Evolutionary conservation across 768 basidiomycete genomes (phyloP).

Genomic region (Rhodotorula kratochvilovae): DNA sequence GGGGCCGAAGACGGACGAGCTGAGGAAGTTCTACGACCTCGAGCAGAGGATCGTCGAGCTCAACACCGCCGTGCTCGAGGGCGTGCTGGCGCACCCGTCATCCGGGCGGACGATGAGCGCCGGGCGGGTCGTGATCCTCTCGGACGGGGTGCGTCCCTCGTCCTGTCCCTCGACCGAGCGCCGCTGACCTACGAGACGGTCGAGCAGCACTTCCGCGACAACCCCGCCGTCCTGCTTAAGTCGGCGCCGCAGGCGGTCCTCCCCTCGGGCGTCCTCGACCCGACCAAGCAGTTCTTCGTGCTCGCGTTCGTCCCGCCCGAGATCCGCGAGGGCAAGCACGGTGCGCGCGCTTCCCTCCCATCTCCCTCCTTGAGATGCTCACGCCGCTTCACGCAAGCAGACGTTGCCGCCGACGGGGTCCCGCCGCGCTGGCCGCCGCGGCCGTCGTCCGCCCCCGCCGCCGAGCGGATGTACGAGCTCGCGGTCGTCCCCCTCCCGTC

Average conservation of each 20-base stretch:
- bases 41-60: constrained; percentile 59
- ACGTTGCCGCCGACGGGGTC: constrained; percentile 57
- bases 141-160: constrained; percentile 62
- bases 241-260: constrained; percentile 28
- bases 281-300: constrained; percentile 37
- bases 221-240: constrained; percentile 39
- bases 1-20: constrained; percentile 54
- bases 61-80: constrained; percentile 61
- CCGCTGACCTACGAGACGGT: background rate
- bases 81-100: constrained; percentile 60
- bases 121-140: constrained; percentile 77
- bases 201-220: constrained; percentile 37
- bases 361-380: background rate
- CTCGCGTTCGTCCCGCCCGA: constrained; percentile 39
- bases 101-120: constrained; percentile 63
- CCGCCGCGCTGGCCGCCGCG: constrained; percentile 74
- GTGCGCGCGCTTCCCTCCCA: background rate
- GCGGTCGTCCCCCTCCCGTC: constrained; percentile 63
- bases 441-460: constrained; percentile 46
- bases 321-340: constrained; percentile 11
- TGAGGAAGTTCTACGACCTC: constrained; percentile 70
- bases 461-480: constrained; percentile 65
- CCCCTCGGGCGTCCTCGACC: constrained; percentile 36
- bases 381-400: constrained; percentile 53
- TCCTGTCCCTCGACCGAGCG: background rate